These are phyloP conservation scores for Kentomonas sorsogonicus DNA, from an alignment of 208 protist species.

Conservation along the genomic window DNA sequence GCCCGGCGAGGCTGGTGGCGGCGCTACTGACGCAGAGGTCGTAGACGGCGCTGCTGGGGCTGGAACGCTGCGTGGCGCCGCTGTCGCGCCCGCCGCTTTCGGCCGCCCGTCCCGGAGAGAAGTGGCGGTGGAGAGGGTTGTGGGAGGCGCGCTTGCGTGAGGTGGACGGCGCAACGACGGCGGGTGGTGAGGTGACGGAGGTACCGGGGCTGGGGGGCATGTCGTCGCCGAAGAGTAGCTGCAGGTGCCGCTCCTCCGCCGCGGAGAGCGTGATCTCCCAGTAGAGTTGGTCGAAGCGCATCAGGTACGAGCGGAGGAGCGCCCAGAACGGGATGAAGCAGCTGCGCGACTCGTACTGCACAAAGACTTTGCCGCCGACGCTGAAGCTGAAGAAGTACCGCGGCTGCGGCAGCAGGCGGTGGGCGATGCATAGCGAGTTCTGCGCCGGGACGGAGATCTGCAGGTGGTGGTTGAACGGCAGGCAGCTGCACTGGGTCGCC, in stretches of 20 bases:
- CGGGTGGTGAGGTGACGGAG: no score
- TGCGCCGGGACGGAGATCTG: conserved; percentile 20
- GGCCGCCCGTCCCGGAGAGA: no score
- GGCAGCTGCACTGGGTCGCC: conserved; percentile 53
- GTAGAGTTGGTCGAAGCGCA: conserved; percentile 22
- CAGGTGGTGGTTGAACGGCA: conserved; percentile 33
- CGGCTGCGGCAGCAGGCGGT: conserved; percentile 22
- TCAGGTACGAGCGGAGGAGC: conserved; percentile 31
- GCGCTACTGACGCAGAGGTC: conserved; percentile 31
- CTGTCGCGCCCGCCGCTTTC: no score
- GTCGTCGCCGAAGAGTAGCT: conserved; percentile 19
- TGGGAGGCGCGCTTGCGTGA: background rate
- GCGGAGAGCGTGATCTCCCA: conserved; percentile 43
- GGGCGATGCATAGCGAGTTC: conserved; percentile 24
- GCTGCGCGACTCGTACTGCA: conserved; percentile 22
- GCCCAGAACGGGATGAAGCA: conserved; percentile 36
- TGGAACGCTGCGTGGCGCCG: no score
- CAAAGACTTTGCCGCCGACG: conserved; percentile 33
- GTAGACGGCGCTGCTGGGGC: conserved; percentile 15
- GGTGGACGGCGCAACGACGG: background rate
- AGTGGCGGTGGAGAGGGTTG: background rate
- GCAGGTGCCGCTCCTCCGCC: conserved; percentile 18
- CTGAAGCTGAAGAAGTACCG: conserved; percentile 24
- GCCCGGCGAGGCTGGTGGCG: conserved; percentile 11
- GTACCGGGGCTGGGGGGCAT: no score